These are phyloP conservation scores for Aurantiochytrium sp. DNA, from an alignment of 108 stramenopile genomes.

Conservation along the genomic window DNA sequence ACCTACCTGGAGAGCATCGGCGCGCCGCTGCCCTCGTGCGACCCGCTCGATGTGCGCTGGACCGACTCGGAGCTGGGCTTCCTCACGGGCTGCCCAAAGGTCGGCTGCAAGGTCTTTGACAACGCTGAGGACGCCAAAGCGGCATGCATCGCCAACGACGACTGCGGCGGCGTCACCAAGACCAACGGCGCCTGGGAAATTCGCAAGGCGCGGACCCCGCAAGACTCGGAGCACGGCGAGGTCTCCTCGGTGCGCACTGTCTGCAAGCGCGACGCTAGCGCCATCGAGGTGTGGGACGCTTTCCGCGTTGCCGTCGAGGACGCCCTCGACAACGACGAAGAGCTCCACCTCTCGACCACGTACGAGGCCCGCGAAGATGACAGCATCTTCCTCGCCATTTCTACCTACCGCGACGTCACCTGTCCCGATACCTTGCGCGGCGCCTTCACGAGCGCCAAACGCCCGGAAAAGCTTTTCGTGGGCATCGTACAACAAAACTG, in stretches of 20 bases:
- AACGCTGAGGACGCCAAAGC: not conserved
- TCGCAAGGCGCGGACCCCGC: not conserved
- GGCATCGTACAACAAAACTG: constrained; percentile 88
- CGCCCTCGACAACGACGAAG: not conserved
- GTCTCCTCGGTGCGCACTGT: not conserved
- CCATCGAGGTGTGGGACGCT: constrained; percentile 6
- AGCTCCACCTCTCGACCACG: not conserved
- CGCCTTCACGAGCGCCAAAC: constrained; percentile 68
- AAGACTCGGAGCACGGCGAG: not conserved
- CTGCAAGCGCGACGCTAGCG: not conserved
- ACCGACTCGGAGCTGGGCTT: not conserved
- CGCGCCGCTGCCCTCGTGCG: not conserved
- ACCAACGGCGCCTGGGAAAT: not conserved
- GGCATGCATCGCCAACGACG: not conserved
- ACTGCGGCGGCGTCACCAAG: not conserved
- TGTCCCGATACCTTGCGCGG: constrained; percentile 70
- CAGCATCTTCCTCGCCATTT: constrained; percentile 74
- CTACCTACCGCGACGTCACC: constrained; percentile 79
- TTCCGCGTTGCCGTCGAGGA: not conserved
- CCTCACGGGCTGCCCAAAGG: not conserved
- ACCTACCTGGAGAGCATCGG: constrained; percentile 1
- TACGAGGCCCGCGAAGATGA: constrained; percentile 32
- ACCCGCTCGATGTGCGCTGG: not conserved
- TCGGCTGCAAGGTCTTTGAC: not conserved
- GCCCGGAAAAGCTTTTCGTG: constrained; percentile 74